Evolutionary conservation across 1,284 basidiomycete species (phyloP).

Genomic region (Cystobasidium sp.): DNA sequence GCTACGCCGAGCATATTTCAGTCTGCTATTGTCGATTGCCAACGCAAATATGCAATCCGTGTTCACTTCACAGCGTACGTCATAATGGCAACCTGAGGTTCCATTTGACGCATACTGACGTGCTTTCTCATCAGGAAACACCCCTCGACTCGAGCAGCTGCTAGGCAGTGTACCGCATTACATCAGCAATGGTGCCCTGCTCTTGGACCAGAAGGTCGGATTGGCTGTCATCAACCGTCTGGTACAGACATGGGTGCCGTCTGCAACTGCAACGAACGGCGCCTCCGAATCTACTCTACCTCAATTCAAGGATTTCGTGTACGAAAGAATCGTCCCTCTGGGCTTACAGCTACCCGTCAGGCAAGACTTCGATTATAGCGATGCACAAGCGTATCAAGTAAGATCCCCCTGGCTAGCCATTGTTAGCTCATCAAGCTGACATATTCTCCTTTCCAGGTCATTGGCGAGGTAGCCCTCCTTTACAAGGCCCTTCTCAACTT

Average conservation of each 20-base stretch:
- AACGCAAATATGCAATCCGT: constrained; percentile 77
- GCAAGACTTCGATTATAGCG: constrained; percentile 81
- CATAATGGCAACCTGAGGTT: neutral
- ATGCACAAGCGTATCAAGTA: constrained; percentile 81
- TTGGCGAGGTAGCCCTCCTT: constrained; percentile 83
- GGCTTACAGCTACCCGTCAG: constrained; percentile 81
- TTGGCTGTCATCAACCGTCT: constrained; percentile 74
- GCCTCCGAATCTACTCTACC: constrained; percentile 59
- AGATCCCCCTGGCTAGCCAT: constrained; percentile 54
- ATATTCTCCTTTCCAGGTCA: constrained; percentile 64
- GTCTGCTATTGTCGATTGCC: constrained; percentile 81
- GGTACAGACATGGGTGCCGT: constrained; percentile 75
- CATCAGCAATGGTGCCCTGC: constrained; percentile 74
- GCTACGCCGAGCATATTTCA: constrained; percentile 87
- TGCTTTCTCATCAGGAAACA: constrained; percentile 69
- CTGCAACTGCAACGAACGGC: constrained; percentile 46
- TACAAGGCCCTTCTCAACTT: constrained; percentile 77
- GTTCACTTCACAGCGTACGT: constrained; percentile 83
- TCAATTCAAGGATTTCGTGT: constrained; percentile 91
- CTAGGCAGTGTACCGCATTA: constrained; percentile 67
- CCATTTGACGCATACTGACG: constrained; percentile 21
- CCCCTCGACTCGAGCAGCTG: constrained; percentile 76
- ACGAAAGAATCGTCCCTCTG: constrained; percentile 80
- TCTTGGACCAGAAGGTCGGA: constrained; percentile 75
- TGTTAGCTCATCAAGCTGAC: neutral